Base-by-base conservation (phyloP, 305 asterid genomes). In the Nicotiana rustica region DNA sequence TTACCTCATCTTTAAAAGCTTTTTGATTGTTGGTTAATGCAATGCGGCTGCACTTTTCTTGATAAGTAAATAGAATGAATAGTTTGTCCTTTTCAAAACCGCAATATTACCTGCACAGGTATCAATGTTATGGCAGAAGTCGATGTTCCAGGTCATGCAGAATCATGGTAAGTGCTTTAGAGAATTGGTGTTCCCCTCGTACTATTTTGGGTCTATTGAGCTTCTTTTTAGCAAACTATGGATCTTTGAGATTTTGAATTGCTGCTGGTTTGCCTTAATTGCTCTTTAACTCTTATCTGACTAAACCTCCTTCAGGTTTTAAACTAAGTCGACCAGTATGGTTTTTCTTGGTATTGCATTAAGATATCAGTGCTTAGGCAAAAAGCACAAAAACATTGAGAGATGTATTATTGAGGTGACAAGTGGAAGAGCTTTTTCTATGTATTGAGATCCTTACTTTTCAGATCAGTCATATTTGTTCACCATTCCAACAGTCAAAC, bases 81-180 rank as follows among this genome's bases (percentile, higher is more conserved):
- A 36, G 52, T 0, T 73, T 25, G 47, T 67, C 47, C 49, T 52
- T 52, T 52, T 52, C 47, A 52, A 29, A 75, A 49, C 15, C 17
- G 9, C 4, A 52, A 52, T 75, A 60, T 52, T 25, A 4, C 65
- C 2, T 52, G 9, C 83, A 47, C 91, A 95, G 99, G 99, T 83
- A 91, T 95, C 85, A 92, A 94, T 87, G 95, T 95, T 67, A 90
- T 95, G 99, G 95, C 99, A 68, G 99, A 95, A 91, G 93, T 95
- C 66, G 99, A 95, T 79, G 97, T 95, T 79, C 99, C 98, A 80
- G 97, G 97, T 84, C 99, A 95, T 90, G 99, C 97, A 77, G 97
- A 90, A 83, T 94, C 99, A 81, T 95, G 99, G 99, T 92, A 86
- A 85, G 85, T 67, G 56, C 82, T 79, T 81, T 47, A 18, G 83